Base-by-base conservation (phyloP, 768 basidiomycete genomes). In the Trametes elegans region DNA sequence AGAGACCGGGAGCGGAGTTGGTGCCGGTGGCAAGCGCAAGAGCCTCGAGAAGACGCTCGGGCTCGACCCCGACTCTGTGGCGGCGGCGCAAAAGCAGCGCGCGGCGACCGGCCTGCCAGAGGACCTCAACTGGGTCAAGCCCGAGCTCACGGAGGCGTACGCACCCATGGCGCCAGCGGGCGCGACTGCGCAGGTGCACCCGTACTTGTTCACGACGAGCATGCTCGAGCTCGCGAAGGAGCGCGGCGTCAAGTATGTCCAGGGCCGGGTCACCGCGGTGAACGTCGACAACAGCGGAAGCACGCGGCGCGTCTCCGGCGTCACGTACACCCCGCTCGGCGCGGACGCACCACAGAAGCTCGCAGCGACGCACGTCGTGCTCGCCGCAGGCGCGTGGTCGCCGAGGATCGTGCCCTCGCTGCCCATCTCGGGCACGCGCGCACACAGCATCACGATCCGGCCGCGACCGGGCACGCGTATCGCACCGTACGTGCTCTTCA, bases 361-460 rank as follows among this genome's bases (percentile, higher is more conserved):
- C 16, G 68, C 76, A 0, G 85, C 87, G 14, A 86, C 87, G 9
- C 77, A 86, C 51, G 81, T 93, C 58, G 74, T 96, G 35, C 68
- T 97, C 45, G 79, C 85, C 35, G 89, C 89, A n/a, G 93, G 93
- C 23, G 88, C 90, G 14, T 97, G 93, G 93, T 89, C 90, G 0
- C 76, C 89, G 7, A 64, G 65, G 8, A 66, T 95, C 53, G 47
- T 87, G 28, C 73, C 79, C 8, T 58, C 70, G 18, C 75, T 89
- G 26, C 84, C 85, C 14, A 77, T 90, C 60, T 64, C 73, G n/a
- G 78, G 77, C 38, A 83, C 78, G 6, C 84, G 88, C 49, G 87
- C 86, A 0, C 88, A 90, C 68, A 88, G 87, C 63, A 78, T 91
- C 64, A 82, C 81, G 7, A 80, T 89, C 58, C 79, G 71, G 13